Evolutionary conservation across 2,329 filamentous ascomycete species (phyloP), one percentile per base, ranked within the genome.

Genomic region (Tolypocladium ovalisporum): DNA sequence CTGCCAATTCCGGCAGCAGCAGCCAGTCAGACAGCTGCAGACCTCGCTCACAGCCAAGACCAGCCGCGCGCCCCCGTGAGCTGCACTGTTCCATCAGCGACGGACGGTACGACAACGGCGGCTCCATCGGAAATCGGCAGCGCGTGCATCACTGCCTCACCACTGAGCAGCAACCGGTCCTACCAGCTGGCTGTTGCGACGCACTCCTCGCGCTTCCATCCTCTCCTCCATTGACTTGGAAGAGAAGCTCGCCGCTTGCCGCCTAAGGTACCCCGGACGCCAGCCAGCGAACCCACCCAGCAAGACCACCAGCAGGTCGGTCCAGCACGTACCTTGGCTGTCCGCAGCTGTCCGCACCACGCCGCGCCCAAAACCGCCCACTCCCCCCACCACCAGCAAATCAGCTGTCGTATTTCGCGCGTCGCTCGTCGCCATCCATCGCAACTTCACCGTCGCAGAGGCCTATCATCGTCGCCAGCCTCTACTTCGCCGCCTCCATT

Each of bases 401-500:
- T 81, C 79, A 81, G 74, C 74, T 71, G 71, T 71, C 71, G 59
- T 42, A 55, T 69, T 68, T 67, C 57, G 64, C 66, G 64, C 67
- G 65, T 70, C 65, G 65, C 65, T 61, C 62, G 63, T 70, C 64
- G 64, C 64, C 66, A 60, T 63, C 62, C 63, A 64, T 71, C 67
- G 65, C 70, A 65, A 66, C 69, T 66, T 70, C 69, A 70, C 74
- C 65, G 73, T 70, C 68, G 67, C 66, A 64, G 65, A 75, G 67
- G 75, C 79, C 79, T 82, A 81, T 82, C 78, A 80, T 68, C 70
- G 70, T 74, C 72, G 66, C 67, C 66, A 77, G 66, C 72, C 64
- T 71, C 68, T 60, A 60, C 65, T 63, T 77, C 69, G 68, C 62
- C 64, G 56, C 70, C 70, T 70, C 66, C 66, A 82, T 82, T 82